Conservation (phyloP, 352 stramenopile genomes). For the Thraustochytrium striatum region DNA sequence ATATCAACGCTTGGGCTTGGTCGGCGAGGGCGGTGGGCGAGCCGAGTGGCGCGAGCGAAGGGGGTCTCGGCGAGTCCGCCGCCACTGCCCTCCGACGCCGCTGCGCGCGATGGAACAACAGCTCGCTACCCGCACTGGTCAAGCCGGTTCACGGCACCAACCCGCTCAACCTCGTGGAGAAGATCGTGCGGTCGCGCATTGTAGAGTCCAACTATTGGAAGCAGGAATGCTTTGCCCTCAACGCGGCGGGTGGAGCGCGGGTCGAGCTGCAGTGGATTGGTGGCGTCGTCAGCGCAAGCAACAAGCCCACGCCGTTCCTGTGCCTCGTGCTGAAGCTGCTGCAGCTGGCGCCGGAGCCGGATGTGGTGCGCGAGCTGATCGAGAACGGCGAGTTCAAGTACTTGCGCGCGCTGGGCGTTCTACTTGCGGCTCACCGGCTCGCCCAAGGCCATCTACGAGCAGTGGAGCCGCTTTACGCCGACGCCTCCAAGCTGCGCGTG, state of each 20-base stretch:
- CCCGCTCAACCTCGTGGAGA: constrained; percentile 95
- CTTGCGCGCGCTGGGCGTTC: constrained; percentile 87
- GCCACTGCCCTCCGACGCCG: too few relatives aligned
- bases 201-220: constrained; percentile 94
- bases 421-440: constrained; percentile 90
- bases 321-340: constrained; percentile 96
- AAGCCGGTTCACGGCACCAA: constrained; percentile 88
- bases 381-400: constrained; percentile 98
- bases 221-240: constrained; percentile 61
- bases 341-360: constrained; percentile 91
- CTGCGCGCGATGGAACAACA: too few relatives aligned
- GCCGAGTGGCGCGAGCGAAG: too few relatives aligned
- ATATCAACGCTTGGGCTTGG: too few relatives aligned
- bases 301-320: constrained; percentile 93
- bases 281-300: constrained; percentile 86
- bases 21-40: too few relatives aligned
- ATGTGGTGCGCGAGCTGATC: constrained; percentile 90
- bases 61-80: too few relatives aligned
- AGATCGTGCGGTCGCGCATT: constrained; percentile 95
- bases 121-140: too few relatives aligned
- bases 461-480: constrained; percentile 89
- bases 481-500: constrained; percentile 89
- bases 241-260: constrained; percentile 84
- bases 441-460: constrained; percentile 83
- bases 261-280: constrained; percentile 88